A percentile compares a stretch with the other conserved stretches of the same genome.
Conservation (phyloP, 176 grass and related monocot genomes). For the Lolium multiflorum region DNA sequence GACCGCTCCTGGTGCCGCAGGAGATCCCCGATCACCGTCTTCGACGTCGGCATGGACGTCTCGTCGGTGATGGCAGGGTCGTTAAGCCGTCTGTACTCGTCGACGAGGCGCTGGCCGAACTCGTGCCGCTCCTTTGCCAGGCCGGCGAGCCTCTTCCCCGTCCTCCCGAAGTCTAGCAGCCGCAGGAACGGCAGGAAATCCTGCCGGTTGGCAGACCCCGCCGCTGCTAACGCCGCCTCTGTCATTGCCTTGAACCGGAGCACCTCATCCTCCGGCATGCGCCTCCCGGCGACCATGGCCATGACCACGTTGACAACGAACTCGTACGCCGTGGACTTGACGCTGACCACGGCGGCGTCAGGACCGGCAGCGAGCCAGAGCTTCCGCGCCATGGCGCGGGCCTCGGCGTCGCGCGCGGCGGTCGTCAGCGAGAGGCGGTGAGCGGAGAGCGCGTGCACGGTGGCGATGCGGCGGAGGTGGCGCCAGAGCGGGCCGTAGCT, state of each 20-base stretch:
- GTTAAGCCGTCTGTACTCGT: conserved; percentile 46
- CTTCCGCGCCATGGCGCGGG: conserved; percentile 34
- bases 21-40: conserved; percentile 63
- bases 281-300: conserved; percentile 58
- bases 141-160: conserved; percentile 35
- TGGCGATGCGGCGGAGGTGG: conserved; percentile 68
- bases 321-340: conserved; percentile 57
- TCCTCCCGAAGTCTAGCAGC: conserved; percentile 50
- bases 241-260: conserved; percentile 50
- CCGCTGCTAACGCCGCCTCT: conserved; percentile 41
- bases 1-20: conserved; percentile 49
- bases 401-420: conserved; percentile 27
- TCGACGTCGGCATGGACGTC: conserved; percentile 13
- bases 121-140: conserved; percentile 38
- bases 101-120: conserved; percentile 58
- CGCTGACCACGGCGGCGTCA: not conserved
- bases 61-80: not conserved
- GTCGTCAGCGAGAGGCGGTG: conserved; percentile 39
- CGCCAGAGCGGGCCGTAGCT: conserved; percentile 59
- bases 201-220: conserved; percentile 45
- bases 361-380: conserved; percentile 20
- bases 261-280: conserved; percentile 42
- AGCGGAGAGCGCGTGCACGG: conserved; percentile 53
- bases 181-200: conserved; percentile 64
- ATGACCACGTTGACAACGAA: conserved; percentile 56